Evolutionary conservation across 2,329 filamentous ascomycete genomes (phyloP), one percentile per base, ranked within the genome.

Genomic region (Alternaria triticina): DNA sequence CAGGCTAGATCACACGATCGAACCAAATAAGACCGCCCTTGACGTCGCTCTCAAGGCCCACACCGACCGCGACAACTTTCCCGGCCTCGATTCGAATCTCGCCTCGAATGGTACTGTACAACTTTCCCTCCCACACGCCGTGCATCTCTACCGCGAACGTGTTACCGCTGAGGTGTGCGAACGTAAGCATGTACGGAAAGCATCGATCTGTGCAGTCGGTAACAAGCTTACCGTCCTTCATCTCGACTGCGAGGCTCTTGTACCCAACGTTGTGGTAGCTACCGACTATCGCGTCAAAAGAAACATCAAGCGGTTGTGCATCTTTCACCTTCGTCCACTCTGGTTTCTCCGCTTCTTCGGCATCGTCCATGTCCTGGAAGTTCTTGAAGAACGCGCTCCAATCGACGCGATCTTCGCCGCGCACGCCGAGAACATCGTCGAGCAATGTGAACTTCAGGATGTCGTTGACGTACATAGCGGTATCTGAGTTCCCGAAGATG

Each of bases 351-450:
- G 22, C 43, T 3, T 57, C 52, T 2, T 59, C 58, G 6, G 57
- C 30, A 22, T 67, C 50, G 11, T 54, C 33, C 27, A 47, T 62
- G 25, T 25, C 43, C 11, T 58, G 22, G 27, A 15, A 40, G 8
- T 15, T 27, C 27, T 33, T 36, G 52, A 52, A 57, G 44, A 61
- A 60, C 10, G 45, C 23, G 15, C 33, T 20, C 61, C 61, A 64
- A 17, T 64, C 61, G 13, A 64, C 33, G 13, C 57, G 51, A 11
- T 64, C 52, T 1, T 55, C 52, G 7, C 22, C 13, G 8, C 22
- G 47, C 11, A 61, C 57, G 10, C 43, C 22, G 12, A 64, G 20
- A 11, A 57, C 54, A 12, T 66, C 57, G 11, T 70, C 65, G 3
- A 59, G 9, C 3, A 51, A 17, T 4, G 47, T 51, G 12, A 51